Evolutionary conservation across 176 grass and related monocot species (phyloP), one percentile per base, ranked within the genome.

Genomic region (Olyra latifolia): DNA sequence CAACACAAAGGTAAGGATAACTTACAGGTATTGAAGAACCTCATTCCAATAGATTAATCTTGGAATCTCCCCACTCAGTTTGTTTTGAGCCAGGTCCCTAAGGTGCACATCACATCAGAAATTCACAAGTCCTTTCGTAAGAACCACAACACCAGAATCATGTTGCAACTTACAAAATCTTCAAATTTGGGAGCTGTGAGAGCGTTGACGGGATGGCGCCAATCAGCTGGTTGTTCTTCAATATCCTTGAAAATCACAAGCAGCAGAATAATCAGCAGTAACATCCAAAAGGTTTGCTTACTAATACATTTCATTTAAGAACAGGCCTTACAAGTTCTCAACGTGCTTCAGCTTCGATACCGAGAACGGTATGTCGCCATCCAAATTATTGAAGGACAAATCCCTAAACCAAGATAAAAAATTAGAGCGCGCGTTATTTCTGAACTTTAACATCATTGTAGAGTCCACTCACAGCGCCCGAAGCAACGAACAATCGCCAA

Each of bases 1-100:
- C 23, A 24, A 53, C 15, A 42, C 3, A 19, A 60, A 67, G 14
- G 9, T 17, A 75, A 39, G 35, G 68, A 78, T 50, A 25, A 79
- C 95, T 89, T 74, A 99, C 97, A 99, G 17, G 79, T 99, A 99
- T 24, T 96, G 97, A 60, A 99, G 83, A 81, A 99, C 88, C 80
- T 99, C 97, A 28, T 96, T 99, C 97, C 97, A 99, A 64, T 96
- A 99, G n/a, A 99, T 99, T 15, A 99, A 88, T 66, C 93, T 89
- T 13, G 97, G 93, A 62, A 99, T 99, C 71, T 99, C 97, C 3
- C 97, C 97, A 80, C 82, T 96, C 49, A 99, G 75, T 73, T 84
- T 90, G 59, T 99, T 99, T 80, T 99, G 93, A 50, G 97, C 97
- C 62, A 99, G 81, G 59, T 99, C 97, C 87, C 97, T 99, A 29